Conservation (phyloP, 352 stramenopile genomes). For the Phytophthora melonis region DNA sequence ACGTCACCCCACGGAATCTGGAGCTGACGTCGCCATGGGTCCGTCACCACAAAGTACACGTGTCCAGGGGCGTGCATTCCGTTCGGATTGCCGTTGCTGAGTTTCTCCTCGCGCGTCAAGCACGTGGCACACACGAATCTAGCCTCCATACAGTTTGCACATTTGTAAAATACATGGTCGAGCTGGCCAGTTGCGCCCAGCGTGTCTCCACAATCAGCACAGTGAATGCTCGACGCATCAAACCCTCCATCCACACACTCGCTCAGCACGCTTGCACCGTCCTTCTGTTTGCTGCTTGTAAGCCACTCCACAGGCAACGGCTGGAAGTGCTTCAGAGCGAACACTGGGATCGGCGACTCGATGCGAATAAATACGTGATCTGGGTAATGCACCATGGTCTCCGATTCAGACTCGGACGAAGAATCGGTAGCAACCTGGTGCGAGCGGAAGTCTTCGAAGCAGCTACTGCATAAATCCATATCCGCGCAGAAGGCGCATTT, state of each 20-base stretch:
- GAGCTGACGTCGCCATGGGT: constrained; percentile 51
- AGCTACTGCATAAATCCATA: constrained; percentile 74
- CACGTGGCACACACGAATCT: constrained; percentile 63
- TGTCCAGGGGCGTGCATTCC: constrained; percentile 68
- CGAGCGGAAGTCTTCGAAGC: constrained; percentile 59
- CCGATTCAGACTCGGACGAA: constrained; percentile 29
- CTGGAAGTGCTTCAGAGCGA: constrained; percentile 67
- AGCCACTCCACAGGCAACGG: constrained; percentile 37
- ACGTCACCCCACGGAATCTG: constrained; percentile 25
- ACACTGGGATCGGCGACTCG: constrained; percentile 68
- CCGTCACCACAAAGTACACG: constrained; percentile 70
- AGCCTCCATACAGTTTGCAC: constrained; percentile 63
- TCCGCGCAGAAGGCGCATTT: constrained; percentile 80
- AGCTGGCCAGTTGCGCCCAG: constrained; percentile 25
- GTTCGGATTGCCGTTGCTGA: constrained; percentile 53
- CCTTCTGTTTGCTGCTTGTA: constrained; percentile 31
- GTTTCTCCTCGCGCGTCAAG: constrained; percentile 58
- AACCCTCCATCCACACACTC: constrained; percentile 15
- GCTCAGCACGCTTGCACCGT: constrained; percentile 2
- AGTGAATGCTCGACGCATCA: constrained; percentile 18
- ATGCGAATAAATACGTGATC: constrained; percentile 77
- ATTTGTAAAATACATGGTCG: constrained; percentile 66
- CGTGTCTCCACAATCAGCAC: constrained; percentile 42
- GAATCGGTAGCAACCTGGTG: constrained; percentile 33
- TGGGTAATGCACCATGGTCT: constrained; percentile 47